phyloP scores from a whole-genome alignment of 1,139 yeast species.

The Lodderomyces theae region DNA sequence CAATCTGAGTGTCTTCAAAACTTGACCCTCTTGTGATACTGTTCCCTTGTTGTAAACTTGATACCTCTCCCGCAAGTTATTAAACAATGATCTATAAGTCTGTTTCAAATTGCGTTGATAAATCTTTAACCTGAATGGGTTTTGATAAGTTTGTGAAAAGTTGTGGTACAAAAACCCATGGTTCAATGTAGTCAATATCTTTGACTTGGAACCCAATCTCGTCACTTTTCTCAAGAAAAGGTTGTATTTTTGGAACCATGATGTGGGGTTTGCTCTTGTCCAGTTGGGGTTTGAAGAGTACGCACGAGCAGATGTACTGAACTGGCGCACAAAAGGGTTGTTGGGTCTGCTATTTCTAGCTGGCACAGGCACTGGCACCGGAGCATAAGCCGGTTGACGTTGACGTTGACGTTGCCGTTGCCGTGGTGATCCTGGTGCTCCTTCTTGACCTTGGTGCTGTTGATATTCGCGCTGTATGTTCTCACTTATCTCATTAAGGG shows the following conservation, averaged over 20 bases:
- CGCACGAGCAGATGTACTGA: conserved; percentile 4
- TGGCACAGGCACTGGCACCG: conserved; percentile 11
- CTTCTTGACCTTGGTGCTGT: no score
- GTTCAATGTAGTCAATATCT: conserved; percentile 11
- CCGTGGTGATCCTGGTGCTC: no score
- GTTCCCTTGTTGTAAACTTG: conserved; percentile 11
- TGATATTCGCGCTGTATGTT: conserved; percentile 15
- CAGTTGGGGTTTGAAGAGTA: conserved; percentile 9
- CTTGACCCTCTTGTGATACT: background rate
- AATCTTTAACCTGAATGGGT: conserved; percentile 20
- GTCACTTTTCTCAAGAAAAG: background rate
- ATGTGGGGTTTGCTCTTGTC: conserved; percentile 2
- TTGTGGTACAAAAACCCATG: conserved; percentile 21
- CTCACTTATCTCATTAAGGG: conserved; percentile 32
- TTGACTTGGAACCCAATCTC: conserved; percentile 7
- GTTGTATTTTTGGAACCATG: conserved; percentile 1
- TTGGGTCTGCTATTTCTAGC: conserved; percentile 1
- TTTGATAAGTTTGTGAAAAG: conserved; percentile 25
- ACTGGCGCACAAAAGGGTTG: conserved; percentile 5
- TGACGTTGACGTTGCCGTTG: conserved; percentile 2
- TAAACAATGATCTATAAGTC: conserved; percentile 21
- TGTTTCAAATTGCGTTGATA: conserved; percentile 20
- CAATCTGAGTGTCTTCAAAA: conserved; percentile 10
- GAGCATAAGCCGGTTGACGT: conserved; percentile 5
- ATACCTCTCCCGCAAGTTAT: conserved; percentile 13